Base-by-base conservation (phyloP, 1,139 yeast species). In the Cylindricascospora bacillispora region DNA sequence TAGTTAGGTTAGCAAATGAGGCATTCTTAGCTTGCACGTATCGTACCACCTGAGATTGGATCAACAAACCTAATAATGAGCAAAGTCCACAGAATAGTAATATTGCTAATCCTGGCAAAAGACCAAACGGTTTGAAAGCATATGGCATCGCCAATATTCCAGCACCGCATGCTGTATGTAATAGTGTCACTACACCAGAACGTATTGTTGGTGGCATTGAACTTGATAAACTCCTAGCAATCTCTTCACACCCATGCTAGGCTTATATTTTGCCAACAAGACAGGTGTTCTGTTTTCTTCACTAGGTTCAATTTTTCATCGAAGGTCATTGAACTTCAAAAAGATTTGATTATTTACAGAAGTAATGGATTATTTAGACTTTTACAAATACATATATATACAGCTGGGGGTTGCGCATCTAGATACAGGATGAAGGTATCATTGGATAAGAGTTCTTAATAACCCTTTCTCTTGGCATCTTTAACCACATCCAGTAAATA, bases 61-160 rank as follows among this genome's bases (percentile, higher is more conserved):
- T 32, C n/a, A 49, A 17, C 5, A 53, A 36, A 5, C 56, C 55
- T 3, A 36, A 21, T 25, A 44, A 27, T 1, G 56, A 39, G 32
- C 50, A 51, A 3, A 38, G 14, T 2, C 52, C 55, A 31, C 56
- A 86, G 15, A 82, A 44, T 1, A 74, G 25, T 6, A 86, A 68
- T 36, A 83, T 73, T 9, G 70, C 35, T 1, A 74, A 48, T 0
- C 97, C 97, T 15, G 74, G 57, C 0, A 76, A 35, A 2, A 83
- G 55, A n/a, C 97, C 95, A 50, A 86, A 89, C 2, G 93, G 73
- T 32, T 74, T 65, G 49, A 82, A 76, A 1, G 95, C 94, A 47
- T 73, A 78, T 0, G 98, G 97, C 73, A 89, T 78, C 10, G 97
- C 93, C 34, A 89, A 68, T 43, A 89, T 70, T 2, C 98, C 98